Percentiles rank a stretch among this genome's conserved stretches.
phyloP scores from a whole-genome alignment of 352 stramenopile species.

The Pythium catenulatum region DNA sequence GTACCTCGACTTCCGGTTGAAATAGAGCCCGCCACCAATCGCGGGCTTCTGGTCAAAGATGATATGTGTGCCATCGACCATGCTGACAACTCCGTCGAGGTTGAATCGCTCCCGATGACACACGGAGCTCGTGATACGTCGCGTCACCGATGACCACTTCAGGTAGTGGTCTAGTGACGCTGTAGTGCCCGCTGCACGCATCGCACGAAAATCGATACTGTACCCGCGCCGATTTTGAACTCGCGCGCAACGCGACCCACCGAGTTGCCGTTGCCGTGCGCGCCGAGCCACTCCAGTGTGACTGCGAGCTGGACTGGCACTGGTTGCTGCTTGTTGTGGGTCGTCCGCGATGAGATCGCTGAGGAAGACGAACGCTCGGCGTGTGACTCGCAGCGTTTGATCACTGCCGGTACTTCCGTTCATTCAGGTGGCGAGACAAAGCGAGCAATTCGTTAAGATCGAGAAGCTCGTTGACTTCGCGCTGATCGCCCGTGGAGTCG shows the following conservation, averaged over 20 bases:
- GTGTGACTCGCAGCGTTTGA: neutral
- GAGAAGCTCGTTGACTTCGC: too few relatives aligned
- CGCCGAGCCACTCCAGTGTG: constrained; percentile 15
- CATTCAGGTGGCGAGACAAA: too few relatives aligned
- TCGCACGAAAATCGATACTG: neutral
- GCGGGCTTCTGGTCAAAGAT: constrained; percentile 36
- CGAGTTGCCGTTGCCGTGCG: neutral
- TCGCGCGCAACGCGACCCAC: neutral
- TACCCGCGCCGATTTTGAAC: neutral
- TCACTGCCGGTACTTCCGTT: too few relatives aligned
- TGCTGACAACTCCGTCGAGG: constrained; percentile 17
- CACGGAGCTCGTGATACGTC: neutral
- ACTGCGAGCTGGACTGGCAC: neutral
- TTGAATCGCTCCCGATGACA: constrained; percentile 13
- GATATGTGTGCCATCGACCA: constrained; percentile 47
- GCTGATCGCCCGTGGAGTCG: too few relatives aligned
- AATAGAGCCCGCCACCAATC: constrained; percentile 33
- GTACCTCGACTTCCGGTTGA: constrained; percentile 46
- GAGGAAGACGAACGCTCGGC: neutral
- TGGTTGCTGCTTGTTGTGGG: neutral
- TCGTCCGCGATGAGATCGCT: neutral
- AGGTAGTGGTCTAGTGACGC: constrained; percentile 10
- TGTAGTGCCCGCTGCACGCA: constrained; percentile 18
- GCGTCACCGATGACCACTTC: neutral
- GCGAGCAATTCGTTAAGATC: too few relatives aligned